Conservation (phyloP, 768 basidiomycete species). For the Candolleomyces aberdarensis region DNA sequence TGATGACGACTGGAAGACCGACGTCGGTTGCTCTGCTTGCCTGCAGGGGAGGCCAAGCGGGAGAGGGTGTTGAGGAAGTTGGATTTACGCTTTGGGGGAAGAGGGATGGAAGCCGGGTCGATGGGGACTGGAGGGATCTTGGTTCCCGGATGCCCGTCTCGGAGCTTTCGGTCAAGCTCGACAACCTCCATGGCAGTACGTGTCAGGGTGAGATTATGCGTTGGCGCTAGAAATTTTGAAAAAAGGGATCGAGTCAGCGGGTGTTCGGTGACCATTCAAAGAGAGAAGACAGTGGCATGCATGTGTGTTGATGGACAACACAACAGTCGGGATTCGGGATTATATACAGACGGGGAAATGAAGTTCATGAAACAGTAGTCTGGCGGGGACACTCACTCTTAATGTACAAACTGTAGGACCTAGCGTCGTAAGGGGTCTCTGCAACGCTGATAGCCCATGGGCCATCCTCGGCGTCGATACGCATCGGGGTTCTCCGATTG, state of each 20-base stretch:
- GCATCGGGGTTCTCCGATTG: constrained; percentile 45
- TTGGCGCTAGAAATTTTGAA: constrained; percentile 58
- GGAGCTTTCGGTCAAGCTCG: constrained; percentile 81
- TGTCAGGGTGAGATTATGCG: constrained; percentile 85
- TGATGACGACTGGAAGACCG: constrained; percentile 31
- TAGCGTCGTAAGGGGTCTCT: constrained; percentile 72
- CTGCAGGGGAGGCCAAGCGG: constrained; percentile 72
- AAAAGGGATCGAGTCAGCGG: constrained; percentile 21
- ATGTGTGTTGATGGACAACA: neutral
- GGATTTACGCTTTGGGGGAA: constrained; percentile 72
- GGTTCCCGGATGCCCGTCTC: constrained; percentile 54
- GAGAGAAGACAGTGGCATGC: constrained; percentile 5
- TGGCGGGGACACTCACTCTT: constrained; percentile 65
- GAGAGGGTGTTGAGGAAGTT: constrained; percentile 86
- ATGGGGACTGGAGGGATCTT: constrained; percentile 63
- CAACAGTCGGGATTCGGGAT: neutral
- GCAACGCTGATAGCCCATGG: constrained; percentile 89
- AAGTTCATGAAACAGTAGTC: constrained; percentile 16
- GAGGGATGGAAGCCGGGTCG: constrained; percentile 50
- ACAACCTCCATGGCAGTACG: constrained; percentile 73
- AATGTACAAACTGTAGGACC: constrained; percentile 80
- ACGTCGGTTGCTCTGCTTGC: constrained; percentile 45
- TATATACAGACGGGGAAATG: neutral
- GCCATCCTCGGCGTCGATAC: constrained; percentile 73
- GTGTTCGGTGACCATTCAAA: constrained; percentile 1